Conservation (phyloP, 192 early-diverging fungal species). For the Mortierella alpina region DNA sequence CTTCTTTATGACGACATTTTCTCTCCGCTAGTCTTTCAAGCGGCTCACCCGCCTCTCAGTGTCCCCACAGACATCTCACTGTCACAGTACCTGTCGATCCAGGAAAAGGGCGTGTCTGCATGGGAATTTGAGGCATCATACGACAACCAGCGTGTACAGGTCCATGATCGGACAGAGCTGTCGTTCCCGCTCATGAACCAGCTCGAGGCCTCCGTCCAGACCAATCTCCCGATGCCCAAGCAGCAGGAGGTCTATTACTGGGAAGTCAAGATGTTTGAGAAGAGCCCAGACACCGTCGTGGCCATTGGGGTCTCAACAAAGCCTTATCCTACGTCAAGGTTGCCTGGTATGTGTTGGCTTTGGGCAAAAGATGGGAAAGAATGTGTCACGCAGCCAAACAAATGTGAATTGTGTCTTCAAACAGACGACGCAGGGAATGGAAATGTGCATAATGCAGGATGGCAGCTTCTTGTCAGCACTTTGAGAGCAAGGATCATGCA, state of each 20-base stretch:
- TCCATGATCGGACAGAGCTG: constrained; percentile 74
- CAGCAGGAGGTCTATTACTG: constrained; percentile 89
- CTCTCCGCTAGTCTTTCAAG: constrained; percentile 70
- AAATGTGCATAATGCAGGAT: not conserved
- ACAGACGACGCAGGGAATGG: not conserved
- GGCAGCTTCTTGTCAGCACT: not conserved
- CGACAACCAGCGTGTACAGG: constrained; percentile 70
- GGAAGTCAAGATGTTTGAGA: constrained; percentile 85
- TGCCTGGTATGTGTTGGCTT: constrained; percentile 57
- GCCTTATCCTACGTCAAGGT: constrained; percentile 78
- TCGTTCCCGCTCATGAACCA: constrained; percentile 68
- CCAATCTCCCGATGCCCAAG: constrained; percentile 84
- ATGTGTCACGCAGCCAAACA: not conserved
- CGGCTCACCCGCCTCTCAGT: constrained; percentile 78
- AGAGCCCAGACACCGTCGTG: constrained; percentile 73
- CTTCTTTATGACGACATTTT: too few species aligned
- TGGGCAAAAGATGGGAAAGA: not conserved
- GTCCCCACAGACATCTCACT: constrained; percentile 79
- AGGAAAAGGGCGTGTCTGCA: constrained; percentile 86
- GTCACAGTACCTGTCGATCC: constrained; percentile 78
- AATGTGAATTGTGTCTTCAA: too few species aligned
- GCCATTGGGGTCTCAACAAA: constrained; percentile 80
- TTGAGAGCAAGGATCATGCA: constrained; percentile 2
- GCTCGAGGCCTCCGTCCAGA: constrained; percentile 80
- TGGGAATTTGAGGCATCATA: constrained; percentile 83